Percentiles rank a stretch among this genome's conserved stretches.
Conservation (phyloP, 192 early-diverging fungal genomes). For the Coemansia reversa region DNA sequence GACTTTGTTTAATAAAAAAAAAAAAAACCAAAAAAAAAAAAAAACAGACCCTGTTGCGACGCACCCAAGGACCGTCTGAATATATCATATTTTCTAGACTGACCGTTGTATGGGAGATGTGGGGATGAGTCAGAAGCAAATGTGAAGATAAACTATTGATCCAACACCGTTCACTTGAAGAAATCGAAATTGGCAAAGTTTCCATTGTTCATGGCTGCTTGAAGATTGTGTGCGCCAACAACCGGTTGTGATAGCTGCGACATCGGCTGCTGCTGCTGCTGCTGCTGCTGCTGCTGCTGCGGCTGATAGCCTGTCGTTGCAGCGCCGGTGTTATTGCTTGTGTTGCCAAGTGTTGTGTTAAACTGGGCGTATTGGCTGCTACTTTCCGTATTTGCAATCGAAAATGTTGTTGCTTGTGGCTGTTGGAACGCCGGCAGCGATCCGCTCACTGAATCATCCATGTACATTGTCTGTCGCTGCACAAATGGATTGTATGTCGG, state of each 20-base stretch:
- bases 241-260: not conserved
- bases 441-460: constrained; percentile 2
- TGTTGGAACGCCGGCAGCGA: constrained; percentile 2
- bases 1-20: too few species aligned
- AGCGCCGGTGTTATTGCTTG: constrained; percentile 8
- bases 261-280: constrained; percentile 8
- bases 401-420: constrained; percentile 4
- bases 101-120: too few species aligned
- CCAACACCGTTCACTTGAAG: constrained; percentile 16
- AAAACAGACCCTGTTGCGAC: too few species aligned
- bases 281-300: constrained; percentile 12
- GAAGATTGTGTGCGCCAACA: constrained; percentile 10
- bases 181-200: constrained; percentile 52
- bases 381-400: constrained; percentile 6
- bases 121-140: too few species aligned
- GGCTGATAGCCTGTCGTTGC: not conserved
- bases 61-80: too few species aligned
- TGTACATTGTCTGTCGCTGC: constrained; percentile 54
- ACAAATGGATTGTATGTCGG: constrained; percentile 46
- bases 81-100: too few species aligned
- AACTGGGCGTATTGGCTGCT: constrained; percentile 9
- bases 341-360: constrained; percentile 15
- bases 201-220: constrained; percentile 25
- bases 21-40: too few species aligned
- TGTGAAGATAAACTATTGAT: not conserved